phyloP scores from a whole-genome alignment of 2,329 filamentous ascomycete genomes.

The Pestalotiopsis sp. region DNA sequence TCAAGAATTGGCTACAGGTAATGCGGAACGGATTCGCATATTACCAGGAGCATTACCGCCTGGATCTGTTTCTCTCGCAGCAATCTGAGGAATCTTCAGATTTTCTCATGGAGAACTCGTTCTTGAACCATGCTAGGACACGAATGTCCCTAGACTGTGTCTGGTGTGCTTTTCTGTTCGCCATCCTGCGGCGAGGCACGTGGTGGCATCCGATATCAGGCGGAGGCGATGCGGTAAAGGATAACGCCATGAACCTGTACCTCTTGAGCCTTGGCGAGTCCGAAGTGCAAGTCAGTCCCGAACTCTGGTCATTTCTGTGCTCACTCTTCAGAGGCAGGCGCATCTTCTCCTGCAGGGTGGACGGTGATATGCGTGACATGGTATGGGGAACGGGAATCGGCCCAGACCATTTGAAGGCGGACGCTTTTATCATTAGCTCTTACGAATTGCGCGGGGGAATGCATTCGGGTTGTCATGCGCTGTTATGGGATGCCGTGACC shows the following conservation, averaged over 20 bases:
- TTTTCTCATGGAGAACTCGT: neutral
- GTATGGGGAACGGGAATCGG: neutral
- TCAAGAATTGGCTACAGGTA: neutral
- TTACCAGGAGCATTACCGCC: neutral
- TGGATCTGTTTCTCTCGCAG: neutral
- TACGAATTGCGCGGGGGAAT: neutral
- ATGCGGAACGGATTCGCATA: neutral
- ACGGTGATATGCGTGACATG: neutral
- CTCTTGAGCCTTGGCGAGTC: neutral
- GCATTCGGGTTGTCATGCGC: neutral
- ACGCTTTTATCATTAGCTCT: neutral
- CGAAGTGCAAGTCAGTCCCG: neutral
- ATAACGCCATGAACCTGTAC: neutral
- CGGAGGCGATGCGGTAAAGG: too few relatives aligned
- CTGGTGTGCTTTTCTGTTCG: too few relatives aligned
- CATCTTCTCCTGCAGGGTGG: neutral
- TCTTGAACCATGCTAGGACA: too few relatives aligned
- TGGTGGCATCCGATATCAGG: too few relatives aligned
- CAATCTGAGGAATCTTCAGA: neutral
- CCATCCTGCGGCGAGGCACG: too few relatives aligned
- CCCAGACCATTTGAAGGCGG: neutral
- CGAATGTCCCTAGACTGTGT: too few relatives aligned
- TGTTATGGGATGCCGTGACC: neutral
- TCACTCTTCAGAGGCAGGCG: neutral
- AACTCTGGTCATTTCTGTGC: neutral